Conservation (phyloP, 768 basidiomycete species). For the Pisolithus albus region DNA sequence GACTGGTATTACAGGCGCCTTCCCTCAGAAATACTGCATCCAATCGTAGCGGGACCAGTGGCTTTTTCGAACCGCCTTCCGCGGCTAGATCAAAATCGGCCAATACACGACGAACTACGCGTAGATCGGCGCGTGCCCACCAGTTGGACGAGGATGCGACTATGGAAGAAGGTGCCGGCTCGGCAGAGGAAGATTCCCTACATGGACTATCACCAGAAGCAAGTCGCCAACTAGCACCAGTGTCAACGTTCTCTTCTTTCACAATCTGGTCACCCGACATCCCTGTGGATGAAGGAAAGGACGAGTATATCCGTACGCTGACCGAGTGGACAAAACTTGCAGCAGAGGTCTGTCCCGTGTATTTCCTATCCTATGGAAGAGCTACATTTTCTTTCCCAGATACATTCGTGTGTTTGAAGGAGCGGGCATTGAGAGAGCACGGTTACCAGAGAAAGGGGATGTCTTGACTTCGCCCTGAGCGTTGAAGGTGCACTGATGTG, state of each 20-base stretch:
- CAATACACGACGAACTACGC: constrained; percentile 3
- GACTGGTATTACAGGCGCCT: constrained; percentile 49
- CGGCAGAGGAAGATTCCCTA: constrained; percentile 17
- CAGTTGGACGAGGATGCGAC: constrained; percentile 25
- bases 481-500: not conserved
- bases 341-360: constrained; percentile 40
- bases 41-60: constrained; percentile 6
- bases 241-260: constrained; percentile 56
- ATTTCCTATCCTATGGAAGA: too few relatives aligned
- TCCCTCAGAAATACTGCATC: constrained; percentile 8
- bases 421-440: not conserved
- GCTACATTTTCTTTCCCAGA: constrained; percentile 9
- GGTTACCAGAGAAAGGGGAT: not conserved
- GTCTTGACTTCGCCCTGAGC: not conserved
- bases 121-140: constrained; percentile 19
- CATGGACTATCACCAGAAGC: not conserved
- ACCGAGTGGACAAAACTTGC: constrained; percentile 67
- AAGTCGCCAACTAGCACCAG: constrained; percentile 37
- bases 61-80: constrained; percentile 1
- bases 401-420: constrained; percentile 19
- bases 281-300: constrained; percentile 58
- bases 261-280: constrained; percentile 74
- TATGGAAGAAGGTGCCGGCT: constrained; percentile 12
- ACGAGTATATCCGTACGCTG: constrained; percentile 65
- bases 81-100: constrained; percentile 10